Base-by-base conservation (phyloP, 805 yeast genomes). In the Ogataea kodamae region DNA sequence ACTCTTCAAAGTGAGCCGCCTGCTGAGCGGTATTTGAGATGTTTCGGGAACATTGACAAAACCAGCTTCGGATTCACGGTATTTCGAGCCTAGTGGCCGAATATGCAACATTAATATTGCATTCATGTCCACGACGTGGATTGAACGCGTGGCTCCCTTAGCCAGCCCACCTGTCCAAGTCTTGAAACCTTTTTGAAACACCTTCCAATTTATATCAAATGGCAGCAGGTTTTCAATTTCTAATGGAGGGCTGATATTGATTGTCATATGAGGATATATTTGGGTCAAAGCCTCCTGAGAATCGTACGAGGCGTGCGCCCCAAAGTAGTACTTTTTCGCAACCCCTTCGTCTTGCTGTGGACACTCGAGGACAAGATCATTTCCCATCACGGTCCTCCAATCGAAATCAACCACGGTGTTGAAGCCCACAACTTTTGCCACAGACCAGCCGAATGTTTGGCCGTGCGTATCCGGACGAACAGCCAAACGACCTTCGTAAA, bases 181-280 rank as follows among this genome's bases (percentile, higher is more conserved):
- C 39, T 71, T 72, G 21, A 78, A 65, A 13, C 76, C 78, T 49
- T 85, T 84, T 54, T 88, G 92, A 56, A 81, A 83, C 9, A 92
- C 67, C 37, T 82, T 67, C 60, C 82, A 87, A 12, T 74, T 67
- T 26, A 90, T 59, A 48, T 85, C 95, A 52, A 72, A 83, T 0
- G 99, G 97, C 30, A 94, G 57, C 32, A 87, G 63, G 50, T 92
- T 92, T 46, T 84, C 88, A 38, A 92, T 67, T 46, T 84, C 85
- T 28, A 92, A 60, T 0, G 98, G 97, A 0, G 97, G 86, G 0
- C 92, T 77, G 5, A 92, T 61, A 4, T 78, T 70, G 15, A 92
- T 61, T 6, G 67, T 71, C 84, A 90, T 72, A 49, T 85, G 92
- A 0, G 98, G 98, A 50, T 86, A 94, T 1, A 84, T 70, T 38